Evolutionary conservation across 192 early-diverging fungal species (phyloP).

Genomic region (Backusella tuberculispora): DNA sequence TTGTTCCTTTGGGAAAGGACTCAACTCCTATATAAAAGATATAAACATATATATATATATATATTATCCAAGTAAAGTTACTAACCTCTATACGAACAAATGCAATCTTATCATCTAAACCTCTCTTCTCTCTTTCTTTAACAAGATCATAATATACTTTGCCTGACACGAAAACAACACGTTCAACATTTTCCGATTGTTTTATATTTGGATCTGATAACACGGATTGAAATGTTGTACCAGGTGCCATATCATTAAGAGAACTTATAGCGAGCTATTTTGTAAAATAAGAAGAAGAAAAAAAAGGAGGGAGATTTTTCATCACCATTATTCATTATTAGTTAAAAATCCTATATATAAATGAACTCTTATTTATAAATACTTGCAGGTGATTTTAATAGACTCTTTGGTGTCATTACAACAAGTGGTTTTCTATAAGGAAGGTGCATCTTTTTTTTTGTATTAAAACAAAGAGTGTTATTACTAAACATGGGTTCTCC

Average conservation of each 20-base stretch:
- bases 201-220: constrained; percentile 63
- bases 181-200: constrained; percentile 50
- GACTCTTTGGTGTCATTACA: constrained; percentile 75
- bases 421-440: constrained; percentile 95
- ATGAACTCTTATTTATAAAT: background rate
- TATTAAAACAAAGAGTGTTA: background rate
- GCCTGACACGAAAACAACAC: constrained; percentile 87
- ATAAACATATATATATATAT: background rate
- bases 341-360: background rate
- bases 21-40: constrained; percentile 63
- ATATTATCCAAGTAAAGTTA: background rate
- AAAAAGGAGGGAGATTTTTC: background rate
- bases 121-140: constrained; percentile 71
- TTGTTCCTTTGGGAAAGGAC: constrained; percentile 84
- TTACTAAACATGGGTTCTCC: background rate
- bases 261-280: constrained; percentile 58
- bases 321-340: too few species aligned
- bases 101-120: constrained; percentile 65
- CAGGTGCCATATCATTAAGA: constrained; percentile 82
- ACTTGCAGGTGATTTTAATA: constrained; percentile 64
- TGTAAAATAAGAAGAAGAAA: background rate
- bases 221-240: constrained; percentile 86
- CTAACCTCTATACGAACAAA: constrained; percentile 80
- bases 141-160: constrained; percentile 93
- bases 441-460: constrained; percentile 63